Evolutionary conservation across 2,329 filamentous ascomycete genomes (phyloP).

Genomic region (Fusarium sp.): DNA sequence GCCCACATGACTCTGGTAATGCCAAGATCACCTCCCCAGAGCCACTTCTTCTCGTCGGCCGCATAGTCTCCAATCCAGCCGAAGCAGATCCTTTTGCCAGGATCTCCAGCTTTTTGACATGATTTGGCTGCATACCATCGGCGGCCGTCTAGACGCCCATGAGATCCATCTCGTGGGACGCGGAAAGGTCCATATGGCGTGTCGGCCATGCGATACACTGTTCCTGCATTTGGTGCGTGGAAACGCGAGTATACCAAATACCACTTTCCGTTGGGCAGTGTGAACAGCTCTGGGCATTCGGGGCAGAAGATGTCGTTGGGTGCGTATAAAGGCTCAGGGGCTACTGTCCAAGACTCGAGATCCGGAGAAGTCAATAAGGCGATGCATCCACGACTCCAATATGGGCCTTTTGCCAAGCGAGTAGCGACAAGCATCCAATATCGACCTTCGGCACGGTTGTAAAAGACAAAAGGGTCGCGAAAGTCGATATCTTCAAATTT

Average conservation of each 20-base stretch:
- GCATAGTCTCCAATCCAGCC: slow-evolving; percentile 51
- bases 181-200: slow-evolving; percentile 51
- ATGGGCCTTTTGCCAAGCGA: slow-evolving; percentile 47
- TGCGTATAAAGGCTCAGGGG: slow-evolving; percentile 48
- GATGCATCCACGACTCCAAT: slow-evolving; percentile 53
- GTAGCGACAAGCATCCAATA: slow-evolving; percentile 55
- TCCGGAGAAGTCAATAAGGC: slow-evolving; percentile 51
- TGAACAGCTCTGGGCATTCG: slow-evolving; percentile 53
- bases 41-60: slow-evolving; percentile 51
- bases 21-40: slow-evolving; percentile 52
- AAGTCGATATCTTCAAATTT: slow-evolving; percentile 52
- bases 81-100: slow-evolving; percentile 48
- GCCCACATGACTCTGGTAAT: slow-evolving; percentile 49
- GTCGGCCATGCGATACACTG: slow-evolving; percentile 52
- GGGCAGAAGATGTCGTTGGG: slow-evolving; percentile 52
- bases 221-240: slow-evolving; percentile 51
- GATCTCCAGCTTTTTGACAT: slow-evolving; percentile 46
- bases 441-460: slow-evolving; percentile 43
- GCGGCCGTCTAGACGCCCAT: slow-evolving; percentile 50
- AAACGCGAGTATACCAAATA: slow-evolving; percentile 51
- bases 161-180: slow-evolving; percentile 49
- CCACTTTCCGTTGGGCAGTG: slow-evolving; percentile 51
- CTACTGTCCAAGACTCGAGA: slow-evolving; percentile 48
- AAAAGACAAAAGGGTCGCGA: slow-evolving; percentile 52
- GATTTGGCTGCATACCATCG: slow-evolving; percentile 54